phyloP scores from a whole-genome alignment of 768 basidiomycete species.

The Pleurotus citrinopileatus region DNA sequence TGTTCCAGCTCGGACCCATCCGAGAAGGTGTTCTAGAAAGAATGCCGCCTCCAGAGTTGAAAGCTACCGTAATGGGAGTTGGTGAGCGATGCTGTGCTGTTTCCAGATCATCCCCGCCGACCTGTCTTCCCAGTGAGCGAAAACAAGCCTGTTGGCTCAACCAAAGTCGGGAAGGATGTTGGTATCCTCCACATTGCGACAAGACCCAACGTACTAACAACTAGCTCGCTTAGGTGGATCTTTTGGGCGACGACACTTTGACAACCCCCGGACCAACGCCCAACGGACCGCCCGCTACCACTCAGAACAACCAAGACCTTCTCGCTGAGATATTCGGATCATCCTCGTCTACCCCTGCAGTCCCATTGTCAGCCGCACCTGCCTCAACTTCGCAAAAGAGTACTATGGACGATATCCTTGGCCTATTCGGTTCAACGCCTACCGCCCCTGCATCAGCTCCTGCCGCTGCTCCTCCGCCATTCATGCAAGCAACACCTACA shows the following conservation, averaged over 20 bases:
- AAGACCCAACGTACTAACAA: not conserved
- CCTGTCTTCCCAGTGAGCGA: slow-evolving; percentile 69
- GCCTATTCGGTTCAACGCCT: slow-evolving; percentile 68
- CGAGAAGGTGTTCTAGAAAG: slow-evolving; percentile 87
- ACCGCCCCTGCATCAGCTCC: slow-evolving; percentile 31
- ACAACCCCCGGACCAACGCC: slow-evolving; percentile 36
- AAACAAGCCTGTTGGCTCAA: slow-evolving; percentile 93
- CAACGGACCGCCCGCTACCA: slow-evolving; percentile 38
- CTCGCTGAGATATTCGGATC: slow-evolving; percentile 91
- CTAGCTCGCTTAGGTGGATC: slow-evolving; percentile 51
- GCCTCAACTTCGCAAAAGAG: slow-evolving; percentile 49
- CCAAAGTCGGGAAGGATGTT: slow-evolving; percentile 73
- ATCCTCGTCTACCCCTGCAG: slow-evolving; percentile 33
- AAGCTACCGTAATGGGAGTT: slow-evolving; percentile 93
- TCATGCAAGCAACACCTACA: slow-evolving; percentile 19
- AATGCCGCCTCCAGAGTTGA: slow-evolving; percentile 98
- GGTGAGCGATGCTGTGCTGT: slow-evolving; percentile 47
- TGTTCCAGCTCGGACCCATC: slow-evolving; percentile 77
- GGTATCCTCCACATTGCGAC: slow-evolving; percentile 15
- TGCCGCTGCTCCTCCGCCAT: slow-evolving; percentile 21
- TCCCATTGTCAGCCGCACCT: slow-evolving; percentile 31
- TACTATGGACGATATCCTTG: slow-evolving; percentile 87
- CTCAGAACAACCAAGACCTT: slow-evolving; percentile 77
- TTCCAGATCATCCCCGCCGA: slow-evolving; percentile 10
- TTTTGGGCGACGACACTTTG: slow-evolving; percentile 75